These are phyloP conservation scores for Physocladia obscura DNA, from an alignment of 192 early-diverging fungal genomes.

Conservation along the genomic window DNA sequence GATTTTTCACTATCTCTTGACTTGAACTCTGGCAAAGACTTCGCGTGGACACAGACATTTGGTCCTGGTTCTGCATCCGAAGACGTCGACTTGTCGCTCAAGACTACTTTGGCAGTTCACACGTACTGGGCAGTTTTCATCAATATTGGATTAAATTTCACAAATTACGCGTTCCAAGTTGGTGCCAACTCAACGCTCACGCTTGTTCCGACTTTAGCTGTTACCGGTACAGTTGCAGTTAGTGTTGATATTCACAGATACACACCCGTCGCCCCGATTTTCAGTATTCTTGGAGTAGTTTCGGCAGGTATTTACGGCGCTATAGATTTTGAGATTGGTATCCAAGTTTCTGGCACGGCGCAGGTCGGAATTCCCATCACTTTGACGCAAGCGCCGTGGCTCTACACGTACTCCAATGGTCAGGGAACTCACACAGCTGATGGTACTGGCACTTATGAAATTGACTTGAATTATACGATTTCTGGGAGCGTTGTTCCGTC, in stretches of 20 bases:
- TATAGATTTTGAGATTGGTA: not conserved
- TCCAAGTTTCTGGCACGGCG: not conserved
- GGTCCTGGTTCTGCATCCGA: not conserved
- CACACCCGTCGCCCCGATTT: not conserved
- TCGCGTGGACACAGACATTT: not conserved
- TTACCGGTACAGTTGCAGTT: not conserved
- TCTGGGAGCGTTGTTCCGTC: not conserved
- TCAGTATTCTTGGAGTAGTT: not conserved
- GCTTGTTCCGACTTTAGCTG: not conserved
- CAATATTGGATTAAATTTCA: not conserved
- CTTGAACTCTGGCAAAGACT: slow-evolving; percentile 1
- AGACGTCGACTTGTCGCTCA: not conserved
- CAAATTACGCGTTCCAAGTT: not conserved
- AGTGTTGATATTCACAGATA: not conserved
- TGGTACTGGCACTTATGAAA: too few species aligned
- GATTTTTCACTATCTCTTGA: too few species aligned
- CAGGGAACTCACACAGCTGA: not conserved
- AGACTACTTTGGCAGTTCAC: not conserved
- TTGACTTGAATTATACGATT: not conserved
- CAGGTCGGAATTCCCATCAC: not conserved
- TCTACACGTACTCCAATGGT: not conserved
- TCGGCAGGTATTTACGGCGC: not conserved
- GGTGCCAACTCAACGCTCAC: not conserved
- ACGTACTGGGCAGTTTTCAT: not conserved
- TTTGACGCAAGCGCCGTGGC: not conserved